A percentile compares a stretch with the other conserved stretches of the same genome.
phyloP scores from a whole-genome alignment of 2,329 filamentous ascomycete genomes.

The Arachnomyces sp. region DNA sequence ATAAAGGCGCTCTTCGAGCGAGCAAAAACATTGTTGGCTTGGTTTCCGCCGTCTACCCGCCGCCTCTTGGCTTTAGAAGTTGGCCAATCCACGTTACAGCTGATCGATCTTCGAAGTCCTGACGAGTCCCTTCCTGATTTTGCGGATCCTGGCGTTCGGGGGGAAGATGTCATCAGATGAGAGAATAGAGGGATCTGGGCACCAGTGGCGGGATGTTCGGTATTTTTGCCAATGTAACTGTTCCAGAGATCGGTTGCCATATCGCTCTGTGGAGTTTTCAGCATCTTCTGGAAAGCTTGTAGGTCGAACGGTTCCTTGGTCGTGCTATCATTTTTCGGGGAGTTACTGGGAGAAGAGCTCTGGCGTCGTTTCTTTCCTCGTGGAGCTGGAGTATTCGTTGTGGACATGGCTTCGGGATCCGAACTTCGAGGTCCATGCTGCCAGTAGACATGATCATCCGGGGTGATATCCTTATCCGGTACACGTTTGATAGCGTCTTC shows the following conservation, averaged over 20 bases:
- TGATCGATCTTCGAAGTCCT: conserved; percentile 57
- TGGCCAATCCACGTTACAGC: conserved; percentile 65
- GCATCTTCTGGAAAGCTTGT: conserved; percentile 49
- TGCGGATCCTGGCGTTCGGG: conserved; percentile 52
- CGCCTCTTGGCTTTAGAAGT: conserved; percentile 54
- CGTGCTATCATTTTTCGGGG: conserved; percentile 46
- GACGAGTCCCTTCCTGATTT: conserved; percentile 37
- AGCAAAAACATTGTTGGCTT: conserved; percentile 37
- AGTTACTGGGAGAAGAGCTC: conserved; percentile 66
- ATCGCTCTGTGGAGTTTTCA: conserved; percentile 62
- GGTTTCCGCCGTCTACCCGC: conserved; percentile 45
- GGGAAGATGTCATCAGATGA: conserved; percentile 63
- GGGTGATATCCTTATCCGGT: conserved; percentile 44
- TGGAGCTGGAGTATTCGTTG: conserved; percentile 41
- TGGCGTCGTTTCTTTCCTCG: conserved; percentile 58
- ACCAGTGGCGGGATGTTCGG: conserved; percentile 38
- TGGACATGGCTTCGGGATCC: conserved; percentile 27
- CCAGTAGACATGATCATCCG: conserved; percentile 56
- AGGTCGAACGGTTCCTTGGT: conserved; percentile 47
- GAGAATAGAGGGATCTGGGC: conserved; percentile 52
- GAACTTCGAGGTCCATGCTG: conserved; percentile 41
- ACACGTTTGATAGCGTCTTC: conserved; percentile 48
- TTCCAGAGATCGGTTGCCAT: conserved; percentile 72
- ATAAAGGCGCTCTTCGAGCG: conserved; percentile 33
- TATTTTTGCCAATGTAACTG: conserved; percentile 55